Evolutionary conservation across 352 stramenopile species (phyloP), one percentile per base, ranked within the genome.

Genomic region (Pythium phragmiticola): DNA sequence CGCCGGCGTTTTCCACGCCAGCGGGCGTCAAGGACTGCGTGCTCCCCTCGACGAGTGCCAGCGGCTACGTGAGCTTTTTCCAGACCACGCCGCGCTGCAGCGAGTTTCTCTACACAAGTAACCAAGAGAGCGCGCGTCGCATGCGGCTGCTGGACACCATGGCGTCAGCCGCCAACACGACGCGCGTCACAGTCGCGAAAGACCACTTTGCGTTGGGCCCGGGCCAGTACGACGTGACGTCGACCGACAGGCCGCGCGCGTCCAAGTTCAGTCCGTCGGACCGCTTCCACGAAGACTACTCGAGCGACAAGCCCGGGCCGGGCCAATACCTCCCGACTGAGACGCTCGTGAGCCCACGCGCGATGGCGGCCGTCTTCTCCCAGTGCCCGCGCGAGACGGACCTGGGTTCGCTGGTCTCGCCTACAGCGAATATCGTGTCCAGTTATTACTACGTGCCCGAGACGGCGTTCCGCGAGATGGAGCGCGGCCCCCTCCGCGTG

Each of bases 221-320:
- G 13, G 77, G 80, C 0, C 80, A 89, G 59, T 89, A 89, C 61
- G 73, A 89, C 37, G 57, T 80, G 4, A 5, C 26, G 26, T 49
- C 37, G 19, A 28, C 48, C 3, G 71, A 68, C 1, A 62, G 69
- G 30, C 70, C 61, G 11, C 75, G 66, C 8, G 73, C 69, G 14
- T 66, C 78, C 33, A 87, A 87, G 56, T 89, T 89, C 69, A 87
- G 76, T 51, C 74, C 77, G 0, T 82, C 76, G 11, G 80, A 89
- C 54, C 60, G 80, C 2, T 89, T 89, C 60, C 75, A 70, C 55
- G 80, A 87, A 30, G 60, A 77, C 41, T 76, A 74, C 59, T 69
- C 60, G 8, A 78, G 68, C 0, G 71, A 72, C 43, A 60, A 55
- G 7, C 77, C 75, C 21, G 77, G 77, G 4, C 77, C 80, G 4